These are phyloP conservation scores for Cryptosporidium viatorum DNA, from an alignment of 169 alveolate genomes.

Conservation along the genomic window DNA sequence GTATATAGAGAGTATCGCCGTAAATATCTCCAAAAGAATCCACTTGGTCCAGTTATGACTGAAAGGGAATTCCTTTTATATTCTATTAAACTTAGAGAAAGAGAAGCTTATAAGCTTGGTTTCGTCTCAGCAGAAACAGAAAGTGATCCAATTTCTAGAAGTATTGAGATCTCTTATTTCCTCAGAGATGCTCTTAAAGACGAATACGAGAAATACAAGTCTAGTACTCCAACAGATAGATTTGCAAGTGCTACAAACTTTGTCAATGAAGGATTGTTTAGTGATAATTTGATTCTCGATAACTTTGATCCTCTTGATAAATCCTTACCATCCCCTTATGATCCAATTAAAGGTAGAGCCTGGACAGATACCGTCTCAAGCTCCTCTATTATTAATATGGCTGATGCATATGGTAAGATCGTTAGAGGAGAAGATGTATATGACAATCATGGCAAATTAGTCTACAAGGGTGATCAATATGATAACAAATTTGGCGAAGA, in stretches of 20 bases:
- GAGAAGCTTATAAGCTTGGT: constrained; percentile 7
- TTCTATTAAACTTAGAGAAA: constrained; percentile 21
- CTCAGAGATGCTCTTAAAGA: constrained; percentile 7
- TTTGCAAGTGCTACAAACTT: constrained; percentile 18
- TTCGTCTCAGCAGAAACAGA: background rate
- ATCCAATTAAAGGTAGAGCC: constrained; percentile 49
- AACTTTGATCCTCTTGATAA: background rate
- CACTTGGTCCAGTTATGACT: constrained; percentile 69
- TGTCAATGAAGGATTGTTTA: constrained; percentile 26
- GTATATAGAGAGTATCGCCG: constrained; percentile 20
- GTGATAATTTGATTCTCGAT: constrained; percentile 23
- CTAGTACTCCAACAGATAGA: background rate
- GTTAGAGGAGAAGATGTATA: constrained; percentile 1
- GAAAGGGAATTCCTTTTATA: constrained; percentile 25
- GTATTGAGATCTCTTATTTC: constrained; percentile 17
- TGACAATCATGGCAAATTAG: background rate
- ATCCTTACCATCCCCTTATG: constrained; percentile 40
- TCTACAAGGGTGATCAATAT: background rate
- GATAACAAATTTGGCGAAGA: no score
- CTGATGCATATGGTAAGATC: background rate
- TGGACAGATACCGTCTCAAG: background rate
- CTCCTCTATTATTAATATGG: background rate
- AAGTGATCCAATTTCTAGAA: background rate
- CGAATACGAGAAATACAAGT: constrained; percentile 34
- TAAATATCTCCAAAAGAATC: constrained; percentile 48